phyloP scores from a whole-genome alignment of 352 stramenopile genomes.

The Chrysophaeum taylorii region DNA sequence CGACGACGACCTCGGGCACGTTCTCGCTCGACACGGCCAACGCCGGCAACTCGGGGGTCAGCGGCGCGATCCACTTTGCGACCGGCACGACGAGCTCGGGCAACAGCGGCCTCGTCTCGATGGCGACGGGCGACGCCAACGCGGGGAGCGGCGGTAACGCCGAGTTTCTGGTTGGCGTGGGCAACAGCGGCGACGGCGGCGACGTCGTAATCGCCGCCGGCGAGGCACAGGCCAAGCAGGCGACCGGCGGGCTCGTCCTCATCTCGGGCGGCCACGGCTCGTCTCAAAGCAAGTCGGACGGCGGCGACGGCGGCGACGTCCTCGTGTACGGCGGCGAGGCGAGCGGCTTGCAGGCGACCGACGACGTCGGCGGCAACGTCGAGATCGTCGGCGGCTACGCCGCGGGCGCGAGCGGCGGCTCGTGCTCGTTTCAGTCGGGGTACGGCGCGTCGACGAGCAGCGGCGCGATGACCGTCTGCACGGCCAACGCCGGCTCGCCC shows the following conservation, averaged over 20 bases:
- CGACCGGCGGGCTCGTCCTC: slow-evolving; percentile 37
- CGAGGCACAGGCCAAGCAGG: slow-evolving; percentile 24
- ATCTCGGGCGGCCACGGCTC: slow-evolving; percentile 39
- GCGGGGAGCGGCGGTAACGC: slow-evolving; percentile 39
- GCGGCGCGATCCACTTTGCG: slow-evolving; percentile 30
- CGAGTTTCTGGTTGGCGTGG: slow-evolving; percentile 30
- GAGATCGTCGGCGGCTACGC: slow-evolving; percentile 54
- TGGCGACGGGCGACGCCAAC: slow-evolving; percentile 34
- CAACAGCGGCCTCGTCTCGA: slow-evolving; percentile 31
- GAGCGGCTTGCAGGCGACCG: slow-evolving; percentile 47
- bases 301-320: slow-evolving; percentile 65
- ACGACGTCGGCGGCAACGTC: slow-evolving; percentile 56
- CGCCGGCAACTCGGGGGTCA: slow-evolving; percentile 31
- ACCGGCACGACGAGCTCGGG: slow-evolving; percentile 37
- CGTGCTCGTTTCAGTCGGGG: slow-evolving; percentile 26
- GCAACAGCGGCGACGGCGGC: slow-evolving; percentile 27
- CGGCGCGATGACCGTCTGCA: slow-evolving; percentile 36
- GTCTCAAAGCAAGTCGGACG: slow-evolving; percentile 48
- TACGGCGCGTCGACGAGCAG: slow-evolving; percentile 24
- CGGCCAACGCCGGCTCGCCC: slow-evolving; percentile 30
- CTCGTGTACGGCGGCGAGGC: slow-evolving; percentile 63
- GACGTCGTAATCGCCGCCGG: slow-evolving; percentile 31
- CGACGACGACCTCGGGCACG: slow-evolving; percentile 31
- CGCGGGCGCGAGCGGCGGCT: slow-evolving; percentile 26
- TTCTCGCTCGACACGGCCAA: slow-evolving; percentile 37